Evolutionary conservation across 75 land plant genomes (phyloP), one percentile per base, ranked within the genome.

Genomic region (Ceratopteris richardii): DNA sequence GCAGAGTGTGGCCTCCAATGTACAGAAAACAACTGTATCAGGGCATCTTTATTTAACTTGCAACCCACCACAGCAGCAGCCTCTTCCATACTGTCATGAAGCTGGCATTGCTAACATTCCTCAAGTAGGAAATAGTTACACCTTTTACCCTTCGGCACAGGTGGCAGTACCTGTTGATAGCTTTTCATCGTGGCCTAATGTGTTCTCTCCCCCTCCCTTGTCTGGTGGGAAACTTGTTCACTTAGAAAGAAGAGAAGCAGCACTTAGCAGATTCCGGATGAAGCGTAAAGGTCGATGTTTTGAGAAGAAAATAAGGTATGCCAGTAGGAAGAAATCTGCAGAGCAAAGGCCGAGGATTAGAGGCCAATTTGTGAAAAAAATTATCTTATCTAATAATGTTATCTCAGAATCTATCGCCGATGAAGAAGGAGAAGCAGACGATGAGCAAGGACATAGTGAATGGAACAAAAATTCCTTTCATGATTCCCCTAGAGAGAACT

Each of bases 261-360:
- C 87, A 29, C 63, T 84, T 36, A 69, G 22, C 13, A 84, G 80
- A 51, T 84, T 84, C 44, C 74, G 84, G 6, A 37, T 72, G 71
- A 84, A 84, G 65, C 68, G 87, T 44, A 84, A 84, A 67, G 83
- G 78, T 12, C 69, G 88, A 58, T 84, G 88, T 52, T 84, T 61
- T 72, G 88, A 84, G 56, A 84, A 84, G 62, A 84, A 84, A 79
- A 84, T 84, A 67, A 5, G 77, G 30, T 75, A 75, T 47, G 61
- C 62, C 36, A 75, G 77, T 51, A 75, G 77, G 29, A 64, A 75
- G 57, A 63, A 36, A 31, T 63, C 70, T 28, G 77, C 77, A 14
- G 77, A 75, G 31, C 73, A 70, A 33, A 66, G 77, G 14, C 77
- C 77, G 23, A 31, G 77, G 29, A 57, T 74, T 3, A 62, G 65